Conservation (phyloP, 345 rosid species). For the Syzygium oleosum region DNA sequence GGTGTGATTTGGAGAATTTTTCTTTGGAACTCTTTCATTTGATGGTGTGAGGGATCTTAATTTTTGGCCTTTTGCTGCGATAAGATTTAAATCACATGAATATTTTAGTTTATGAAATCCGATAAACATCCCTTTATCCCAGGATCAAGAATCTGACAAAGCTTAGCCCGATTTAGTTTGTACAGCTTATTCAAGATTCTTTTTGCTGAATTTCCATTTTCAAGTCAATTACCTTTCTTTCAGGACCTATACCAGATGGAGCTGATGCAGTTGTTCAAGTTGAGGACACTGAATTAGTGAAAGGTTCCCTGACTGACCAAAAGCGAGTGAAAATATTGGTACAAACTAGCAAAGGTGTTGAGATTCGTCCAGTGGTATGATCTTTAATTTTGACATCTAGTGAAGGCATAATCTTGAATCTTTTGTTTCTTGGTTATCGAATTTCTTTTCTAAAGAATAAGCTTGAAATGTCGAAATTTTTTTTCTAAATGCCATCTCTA, state of each 20-base stretch:
- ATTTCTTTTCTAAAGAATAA: not conserved
- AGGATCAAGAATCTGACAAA: not conserved
- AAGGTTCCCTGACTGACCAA: slow-evolving; percentile 16
- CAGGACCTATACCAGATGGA: slow-evolving; percentile 95
- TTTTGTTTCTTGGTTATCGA: not conserved
- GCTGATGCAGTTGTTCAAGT: slow-evolving; percentile 99
- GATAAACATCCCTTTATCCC: not conserved
- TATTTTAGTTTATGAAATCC: not conserved
- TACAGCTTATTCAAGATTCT: not conserved
- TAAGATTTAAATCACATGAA: not conserved
- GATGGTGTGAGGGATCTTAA: not conserved
- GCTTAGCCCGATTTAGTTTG: not conserved
- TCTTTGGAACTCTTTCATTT: not conserved
- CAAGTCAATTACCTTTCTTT: not conserved
- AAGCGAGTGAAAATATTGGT: slow-evolving; percentile 62
- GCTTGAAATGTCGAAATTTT: not conserved
- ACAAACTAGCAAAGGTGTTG: slow-evolving; percentile 52
- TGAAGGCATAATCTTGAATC: not conserved
- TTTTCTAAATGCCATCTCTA: slow-evolving; percentile 13
- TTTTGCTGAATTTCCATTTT: not conserved
- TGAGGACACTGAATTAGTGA: slow-evolving; percentile 62
- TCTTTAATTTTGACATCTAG: not conserved
- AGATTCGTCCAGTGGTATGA: slow-evolving; percentile 95
- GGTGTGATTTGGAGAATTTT: not conserved
- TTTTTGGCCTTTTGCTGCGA: not conserved